Conservation (phyloP, 257 asterid genomes). For the Cordia subcordata region DNA sequence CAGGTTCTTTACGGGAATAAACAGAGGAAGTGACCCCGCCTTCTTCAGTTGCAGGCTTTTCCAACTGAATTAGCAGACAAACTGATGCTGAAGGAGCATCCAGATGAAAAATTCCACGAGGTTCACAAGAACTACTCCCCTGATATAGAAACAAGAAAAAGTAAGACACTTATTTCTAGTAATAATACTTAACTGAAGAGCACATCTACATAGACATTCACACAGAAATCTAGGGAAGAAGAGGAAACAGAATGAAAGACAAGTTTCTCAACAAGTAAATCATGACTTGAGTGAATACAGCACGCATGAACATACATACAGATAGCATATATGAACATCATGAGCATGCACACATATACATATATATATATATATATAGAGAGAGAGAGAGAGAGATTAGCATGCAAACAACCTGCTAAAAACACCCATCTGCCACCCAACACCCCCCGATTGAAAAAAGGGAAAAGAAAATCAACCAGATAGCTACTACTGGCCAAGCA, state of each 20-base stretch:
- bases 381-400: no score
- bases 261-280: no score
- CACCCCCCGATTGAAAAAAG: no score
- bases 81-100: slow-evolving; percentile 98
- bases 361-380: no score
- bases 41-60: slow-evolving; percentile 97
- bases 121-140: slow-evolving; percentile 58
- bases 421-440: no score
- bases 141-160: slow-evolving; percentile 32
- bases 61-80: slow-evolving; percentile 93
- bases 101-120: slow-evolving; percentile 74
- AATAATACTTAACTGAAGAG: not conserved
- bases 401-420: no score
- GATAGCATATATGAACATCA: not conserved
- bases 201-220: not conserved
- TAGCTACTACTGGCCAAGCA: no score
- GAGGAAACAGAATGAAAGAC: not conserved
- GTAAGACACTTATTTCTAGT: slow-evolving; percentile 6
- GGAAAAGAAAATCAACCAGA: no score
- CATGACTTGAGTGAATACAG: no score
- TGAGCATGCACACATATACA: no score
- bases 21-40: slow-evolving; percentile 97
- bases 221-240: not conserved
- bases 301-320: not conserved
- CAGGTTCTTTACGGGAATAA: slow-evolving; percentile 98